Conservation (phyloP, 306 rosid genomes). For the Hippophae rhamnoides region DNA sequence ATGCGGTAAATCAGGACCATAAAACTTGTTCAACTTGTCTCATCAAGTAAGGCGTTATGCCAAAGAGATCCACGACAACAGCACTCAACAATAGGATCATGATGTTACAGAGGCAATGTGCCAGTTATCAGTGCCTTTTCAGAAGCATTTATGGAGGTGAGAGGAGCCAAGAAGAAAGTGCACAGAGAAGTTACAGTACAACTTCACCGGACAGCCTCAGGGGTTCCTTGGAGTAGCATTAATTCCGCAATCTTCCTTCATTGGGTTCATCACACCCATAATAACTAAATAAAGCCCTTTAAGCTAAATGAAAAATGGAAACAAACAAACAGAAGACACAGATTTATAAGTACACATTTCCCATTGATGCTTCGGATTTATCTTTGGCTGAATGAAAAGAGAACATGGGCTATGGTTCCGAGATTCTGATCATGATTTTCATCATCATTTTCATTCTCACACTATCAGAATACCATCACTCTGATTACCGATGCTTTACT, state of each 20-base stretch:
- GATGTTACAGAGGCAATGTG: slow-evolving; percentile 11
- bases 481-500: slow-evolving; percentile 24
- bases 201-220: slow-evolving; percentile 73
- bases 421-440: slow-evolving; percentile 28
- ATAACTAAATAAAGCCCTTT: slow-evolving; percentile 15
- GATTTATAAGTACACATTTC: slow-evolving; percentile 33
- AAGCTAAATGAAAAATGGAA: slow-evolving; percentile 4
- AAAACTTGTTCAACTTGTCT: slow-evolving; percentile 18
- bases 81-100: slow-evolving; percentile 20
- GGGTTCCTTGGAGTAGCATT: slow-evolving; percentile 99
- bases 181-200: slow-evolving; percentile 58
- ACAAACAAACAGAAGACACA: slow-evolving; percentile 19
- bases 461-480: slow-evolving; percentile 40
- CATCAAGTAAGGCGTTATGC: slow-evolving; percentile 22
- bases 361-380: slow-evolving; percentile 40
- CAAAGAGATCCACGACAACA: slow-evolving; percentile 34
- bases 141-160: slow-evolving; percentile 39
- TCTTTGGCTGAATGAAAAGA: slow-evolving; percentile 24
- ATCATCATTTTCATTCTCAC: slow-evolving; percentile 34
- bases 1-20: slow-evolving; percentile 10
- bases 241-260: slow-evolving; percentile 38
- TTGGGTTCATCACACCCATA: slow-evolving; percentile 33
- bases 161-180: slow-evolving; percentile 39
- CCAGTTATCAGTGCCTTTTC: slow-evolving; percentile 40
- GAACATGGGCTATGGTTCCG: slow-evolving; percentile 36